Base-by-base conservation (phyloP, 1,284 basidiomycete species). In the Tylopilus sp. region DNA sequence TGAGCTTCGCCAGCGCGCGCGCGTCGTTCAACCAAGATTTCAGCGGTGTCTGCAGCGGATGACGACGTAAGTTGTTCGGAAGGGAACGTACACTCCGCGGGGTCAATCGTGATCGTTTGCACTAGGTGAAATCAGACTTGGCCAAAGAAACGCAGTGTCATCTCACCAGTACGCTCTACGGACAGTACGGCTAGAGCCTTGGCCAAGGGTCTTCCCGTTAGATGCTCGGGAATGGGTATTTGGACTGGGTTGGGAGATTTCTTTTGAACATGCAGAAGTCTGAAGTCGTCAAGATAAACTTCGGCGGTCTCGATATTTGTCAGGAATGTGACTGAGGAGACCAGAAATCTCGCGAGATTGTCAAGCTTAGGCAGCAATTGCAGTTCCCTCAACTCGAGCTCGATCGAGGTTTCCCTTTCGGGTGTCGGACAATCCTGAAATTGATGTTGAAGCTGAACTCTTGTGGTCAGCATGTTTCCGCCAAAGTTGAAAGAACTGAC, bases 251-350 rank as follows among this genome's bases (percentile, higher is more conserved):
- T 1, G 5, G 5, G 26, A 38, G 10, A 36, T 39, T 58, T 51
- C 80, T 97, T 98, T 32, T 84, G 84, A 53, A 99, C 81, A 60
- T 85, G 85, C 53, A 93, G 89, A 2, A 99, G 87, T 44, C 89
- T 84, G 63, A 89, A 86, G 67, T 91, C 90, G 73, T 98, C 90
- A 57, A 96, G 87, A 73, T 87, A 91, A 36, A 96, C 86, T 72
- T 88, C 90, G 63, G 98, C 88, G 72, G 90, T 86, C 24, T 85
- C 82, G 8, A 99, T 87, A 64, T 91, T 87, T 18, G 87, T 84
- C 88, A 98, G 97, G 79, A 99, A 98, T 0, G 96, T 96, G 63
- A 99, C 89, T 1, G 94, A 95, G 3, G 96, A 97, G 24, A 93
- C 87, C 9, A 99, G 84, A 80, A 99, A 99, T 32, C 94, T 89